Percentiles rank a stretch among this genome's conserved stretches.
Evolutionary conservation across 306 rosid species (phyloP).

Genomic region (Trichosanthes cucumerina): DNA sequence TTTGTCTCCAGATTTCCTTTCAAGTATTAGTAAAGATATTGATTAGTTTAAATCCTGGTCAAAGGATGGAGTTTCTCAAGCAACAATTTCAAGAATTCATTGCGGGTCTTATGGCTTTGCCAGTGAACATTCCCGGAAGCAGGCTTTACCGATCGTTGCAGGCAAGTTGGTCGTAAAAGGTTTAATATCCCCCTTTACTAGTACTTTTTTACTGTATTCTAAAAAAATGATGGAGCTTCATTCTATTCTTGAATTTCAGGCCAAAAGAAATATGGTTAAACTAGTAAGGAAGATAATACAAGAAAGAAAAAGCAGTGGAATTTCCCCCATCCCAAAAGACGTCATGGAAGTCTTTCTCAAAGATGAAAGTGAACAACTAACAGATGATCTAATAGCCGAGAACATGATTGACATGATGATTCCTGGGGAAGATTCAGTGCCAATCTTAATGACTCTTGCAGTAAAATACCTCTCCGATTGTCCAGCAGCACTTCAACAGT

Average conservation of each 20-base stretch:
- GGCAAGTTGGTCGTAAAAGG: constrained; percentile 30
- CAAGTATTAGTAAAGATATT: constrained; percentile 79
- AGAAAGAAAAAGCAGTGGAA: constrained; percentile 37
- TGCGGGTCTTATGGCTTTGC: constrained; percentile 89
- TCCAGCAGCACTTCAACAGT: constrained; percentile 67
- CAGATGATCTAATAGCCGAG: constrained; percentile 74
- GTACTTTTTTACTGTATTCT: background rate
- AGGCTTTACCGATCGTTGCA: constrained; percentile 67
- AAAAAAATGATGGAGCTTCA: background rate
- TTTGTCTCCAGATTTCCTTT: constrained; percentile 68
- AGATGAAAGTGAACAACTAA: constrained; percentile 56
- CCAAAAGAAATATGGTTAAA: constrained; percentile 84
- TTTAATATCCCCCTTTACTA: constrained; percentile 5
- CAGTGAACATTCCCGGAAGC: constrained; percentile 83
- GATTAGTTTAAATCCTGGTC: constrained; percentile 73
- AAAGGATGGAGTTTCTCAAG: constrained; percentile 69
- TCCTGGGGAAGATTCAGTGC: constrained; percentile 98
- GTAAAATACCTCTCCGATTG: constrained; percentile 74
- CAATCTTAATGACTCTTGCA: constrained; percentile 82
- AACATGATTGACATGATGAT: constrained; percentile 98
- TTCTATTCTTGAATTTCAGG: constrained; percentile 36
- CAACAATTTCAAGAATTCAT: constrained; percentile 73
- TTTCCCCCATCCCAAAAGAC: constrained; percentile 47
- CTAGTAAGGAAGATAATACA: constrained; percentile 44
- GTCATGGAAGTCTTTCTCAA: constrained; percentile 77